Conservation (phyloP, 805 yeast species). For the Myxozyma mucilagina region DNA sequence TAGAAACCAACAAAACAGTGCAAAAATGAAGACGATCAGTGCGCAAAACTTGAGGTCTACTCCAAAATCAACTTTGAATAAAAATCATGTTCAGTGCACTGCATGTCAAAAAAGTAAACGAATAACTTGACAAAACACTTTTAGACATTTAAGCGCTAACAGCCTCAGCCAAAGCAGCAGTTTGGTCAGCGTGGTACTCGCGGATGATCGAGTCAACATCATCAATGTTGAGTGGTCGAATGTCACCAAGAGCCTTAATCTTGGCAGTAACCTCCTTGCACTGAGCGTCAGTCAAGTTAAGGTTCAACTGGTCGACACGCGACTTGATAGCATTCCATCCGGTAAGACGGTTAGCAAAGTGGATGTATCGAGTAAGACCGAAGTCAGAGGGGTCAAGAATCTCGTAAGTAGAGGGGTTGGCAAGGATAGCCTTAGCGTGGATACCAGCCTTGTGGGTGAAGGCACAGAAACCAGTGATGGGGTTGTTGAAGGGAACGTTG, state of each 20-base stretch:
- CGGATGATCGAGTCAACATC: constrained; percentile 97
- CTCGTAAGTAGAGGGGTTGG: constrained; percentile 98
- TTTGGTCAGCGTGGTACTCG: constrained; percentile 73
- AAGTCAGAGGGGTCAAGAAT: constrained; percentile 92
- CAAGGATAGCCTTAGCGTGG: constrained; percentile 97
- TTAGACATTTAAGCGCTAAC: constrained; percentile 21
- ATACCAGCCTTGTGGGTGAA: constrained; percentile 99
- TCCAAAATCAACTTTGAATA: too few relatives aligned
- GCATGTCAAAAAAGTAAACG: too few relatives aligned
- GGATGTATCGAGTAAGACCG: constrained; percentile 94
- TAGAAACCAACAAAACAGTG: too few relatives aligned
- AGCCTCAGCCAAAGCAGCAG: constrained; percentile 17
- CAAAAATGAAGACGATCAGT: too few relatives aligned
- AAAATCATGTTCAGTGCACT: too few relatives aligned
- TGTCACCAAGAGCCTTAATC: constrained; percentile 92
- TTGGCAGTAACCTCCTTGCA: constrained; percentile 91
- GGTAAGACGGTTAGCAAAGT: constrained; percentile 95
- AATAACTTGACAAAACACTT: too few relatives aligned
- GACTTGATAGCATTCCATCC: constrained; percentile 99
- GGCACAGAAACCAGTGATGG: constrained; percentile 99
- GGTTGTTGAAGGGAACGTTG: constrained; percentile 96
- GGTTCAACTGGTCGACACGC: constrained; percentile 94
- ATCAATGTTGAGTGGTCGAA: constrained; percentile 89
- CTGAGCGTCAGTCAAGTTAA: constrained; percentile 86
- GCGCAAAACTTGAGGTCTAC: too few relatives aligned